Base-by-base conservation (phyloP, 768 basidiomycete genomes). In the Obba rivulosa region DNA sequence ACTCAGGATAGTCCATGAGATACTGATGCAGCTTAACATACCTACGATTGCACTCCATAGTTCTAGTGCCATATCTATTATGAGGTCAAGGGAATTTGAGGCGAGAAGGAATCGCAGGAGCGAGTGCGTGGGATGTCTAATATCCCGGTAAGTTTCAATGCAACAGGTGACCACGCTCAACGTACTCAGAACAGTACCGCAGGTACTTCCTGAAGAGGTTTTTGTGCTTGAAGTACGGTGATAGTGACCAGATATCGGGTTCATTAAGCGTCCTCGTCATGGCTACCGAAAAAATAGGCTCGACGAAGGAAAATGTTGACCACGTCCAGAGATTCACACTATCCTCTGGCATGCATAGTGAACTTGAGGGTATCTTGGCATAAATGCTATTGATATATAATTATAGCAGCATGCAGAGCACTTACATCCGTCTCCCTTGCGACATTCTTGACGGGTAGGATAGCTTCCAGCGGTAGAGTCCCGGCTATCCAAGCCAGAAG, bases 61-160 rank as follows among this genome's bases (percentile, higher is more conserved):
- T 55, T 84, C 78, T 21, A 85, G 63, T 2, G 65, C 47, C 10
- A 85, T 50, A 52, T 83, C 80, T 1, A 87, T 63, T 31, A 82
- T 80, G 25, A 87, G 65, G 60, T 87, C 84, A 23, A 85, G 68
- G 1, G 83, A 85, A 60, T 84, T 87, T 5, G 83, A 83, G 3
- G 67, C 74, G 11, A 87, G 55, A 16, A 87, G 69, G 56, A 85
- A 85, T 18, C 77, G 70, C 22, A 85, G 66, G 22, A 85, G 68
- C 4, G 80, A 79, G 57, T 80, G 78, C 1, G 63, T 69, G 1
- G 80, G 79, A 61, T 81, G 59, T 31, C 79, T 82, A 50, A 45
- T 41, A 18, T 39, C 56, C 34, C n/a, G n/a, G 37, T 36, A 18
- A 40, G 43, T 48, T 34, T 8, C 34, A 13, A 31, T 13, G 5